Conservation (phyloP, 805 yeast species). For the Yamadazyma ubonensis region DNA sequence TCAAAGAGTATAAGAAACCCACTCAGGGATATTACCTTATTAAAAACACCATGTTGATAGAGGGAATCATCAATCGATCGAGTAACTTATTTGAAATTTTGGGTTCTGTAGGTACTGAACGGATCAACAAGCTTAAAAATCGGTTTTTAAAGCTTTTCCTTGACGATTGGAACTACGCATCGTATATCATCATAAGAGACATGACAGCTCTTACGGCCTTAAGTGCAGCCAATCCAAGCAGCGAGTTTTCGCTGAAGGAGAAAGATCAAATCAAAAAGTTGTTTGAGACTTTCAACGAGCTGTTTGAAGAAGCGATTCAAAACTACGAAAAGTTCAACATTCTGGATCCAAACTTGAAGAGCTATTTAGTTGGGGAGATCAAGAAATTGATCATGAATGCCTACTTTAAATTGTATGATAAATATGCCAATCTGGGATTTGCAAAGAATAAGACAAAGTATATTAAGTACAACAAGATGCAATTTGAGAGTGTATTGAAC, state of each 20-base stretch:
- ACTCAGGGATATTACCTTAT: constrained; percentile 69
- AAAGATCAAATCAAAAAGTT: constrained; percentile 81
- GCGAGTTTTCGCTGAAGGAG: constrained; percentile 56
- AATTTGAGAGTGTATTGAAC: constrained; percentile 36
- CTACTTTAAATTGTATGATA: constrained; percentile 81
- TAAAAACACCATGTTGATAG: constrained; percentile 71
- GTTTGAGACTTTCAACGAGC: constrained; percentile 75
- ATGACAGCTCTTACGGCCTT: constrained; percentile 66
- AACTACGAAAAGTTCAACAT: constrained; percentile 65
- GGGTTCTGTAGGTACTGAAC: constrained; percentile 56
- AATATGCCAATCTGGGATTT: constrained; percentile 66
- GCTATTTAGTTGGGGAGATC: constrained; percentile 67
- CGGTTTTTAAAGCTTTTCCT: constrained; percentile 71
- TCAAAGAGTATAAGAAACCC: constrained; percentile 46
- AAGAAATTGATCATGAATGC: constrained; percentile 74
- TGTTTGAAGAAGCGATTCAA: constrained; percentile 73
- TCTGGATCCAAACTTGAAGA: constrained; percentile 63
- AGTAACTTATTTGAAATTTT: constrained; percentile 51
- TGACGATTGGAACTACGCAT: constrained; percentile 76
- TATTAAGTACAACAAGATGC: constrained; percentile 58
- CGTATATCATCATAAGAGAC: constrained; percentile 69
- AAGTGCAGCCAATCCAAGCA: constrained; percentile 28
- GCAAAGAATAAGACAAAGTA: constrained; percentile 71
- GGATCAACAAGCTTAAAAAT: constrained; percentile 69
- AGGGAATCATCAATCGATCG: constrained; percentile 64